A percentile compares a stretch with the other conserved stretches of the same genome.
Conservation (phyloP, 1,284 basidiomycete species). For the Testicularia cyperi region DNA sequence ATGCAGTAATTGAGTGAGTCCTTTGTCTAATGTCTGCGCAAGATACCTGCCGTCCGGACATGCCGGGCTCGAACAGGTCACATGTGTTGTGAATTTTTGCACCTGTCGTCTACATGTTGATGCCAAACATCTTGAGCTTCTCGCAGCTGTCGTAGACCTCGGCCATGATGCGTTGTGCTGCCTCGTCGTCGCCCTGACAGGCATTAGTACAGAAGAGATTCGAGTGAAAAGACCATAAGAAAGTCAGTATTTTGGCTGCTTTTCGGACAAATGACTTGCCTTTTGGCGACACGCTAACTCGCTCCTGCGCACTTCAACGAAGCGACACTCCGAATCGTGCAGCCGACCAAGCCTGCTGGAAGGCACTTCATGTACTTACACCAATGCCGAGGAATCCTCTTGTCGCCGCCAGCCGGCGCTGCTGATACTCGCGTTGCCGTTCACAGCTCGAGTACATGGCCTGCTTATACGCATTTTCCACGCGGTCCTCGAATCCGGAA, state of each 20-base stretch:
- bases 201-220: no score
- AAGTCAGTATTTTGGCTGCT: neutral
- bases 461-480: conserved; percentile 46
- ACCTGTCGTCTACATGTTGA: conserved; percentile 38
- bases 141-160: conserved; percentile 56
- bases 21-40: no score
- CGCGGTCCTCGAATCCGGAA: conserved; percentile 38
- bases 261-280: no score
- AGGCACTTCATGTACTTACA: no score
- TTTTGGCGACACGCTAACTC: no score
- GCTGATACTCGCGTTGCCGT: conserved; percentile 37
- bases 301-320: no score
- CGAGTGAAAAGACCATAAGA: neutral
- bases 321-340: no score
- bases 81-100: no score
- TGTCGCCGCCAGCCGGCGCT: conserved; percentile 32
- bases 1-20: no score
- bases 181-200: conserved; percentile 44
- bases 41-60: no score
- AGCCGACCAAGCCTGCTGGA: no score
- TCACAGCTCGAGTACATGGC: conserved; percentile 41
- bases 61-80: no score
- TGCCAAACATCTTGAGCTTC: conserved; percentile 48
- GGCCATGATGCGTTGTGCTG: conserved; percentile 39
- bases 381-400: conserved; percentile 51